Percentiles rank a stretch among this genome's conserved stretches.
These are phyloP conservation scores for Sporothrix dimorphospora DNA, from an alignment of 2,329 filamentous ascomycete genomes.

Conservation along the genomic window DNA sequence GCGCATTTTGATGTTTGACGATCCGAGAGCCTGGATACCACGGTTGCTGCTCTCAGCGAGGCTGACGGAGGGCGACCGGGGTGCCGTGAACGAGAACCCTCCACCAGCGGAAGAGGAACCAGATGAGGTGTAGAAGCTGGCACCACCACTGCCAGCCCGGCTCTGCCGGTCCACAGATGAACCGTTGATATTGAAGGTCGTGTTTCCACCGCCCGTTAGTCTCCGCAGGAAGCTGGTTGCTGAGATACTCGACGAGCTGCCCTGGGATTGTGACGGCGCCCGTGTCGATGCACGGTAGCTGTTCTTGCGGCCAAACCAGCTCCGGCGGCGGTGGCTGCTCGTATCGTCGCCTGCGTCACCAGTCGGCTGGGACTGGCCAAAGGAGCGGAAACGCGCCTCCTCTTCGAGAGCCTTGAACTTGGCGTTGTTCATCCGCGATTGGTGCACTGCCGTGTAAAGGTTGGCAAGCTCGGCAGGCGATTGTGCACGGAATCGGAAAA, in stretches of 20 bases:
- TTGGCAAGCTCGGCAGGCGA: slow-evolving; percentile 76
- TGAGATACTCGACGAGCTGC: slow-evolving; percentile 66
- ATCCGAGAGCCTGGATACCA: slow-evolving; percentile 61
- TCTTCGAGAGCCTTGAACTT: slow-evolving; percentile 75
- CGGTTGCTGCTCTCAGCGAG: slow-evolving; percentile 53
- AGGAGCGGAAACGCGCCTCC: slow-evolving; percentile 72
- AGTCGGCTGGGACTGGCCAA: slow-evolving; percentile 57
- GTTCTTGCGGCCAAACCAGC: slow-evolving; percentile 66
- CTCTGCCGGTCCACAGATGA: slow-evolving; percentile 69
- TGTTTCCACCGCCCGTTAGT: slow-evolving; percentile 68
- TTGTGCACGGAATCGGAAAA: slow-evolving; percentile 88
- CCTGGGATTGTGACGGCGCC: slow-evolving; percentile 69
- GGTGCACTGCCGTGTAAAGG: slow-evolving; percentile 85
- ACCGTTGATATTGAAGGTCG: slow-evolving; percentile 78
- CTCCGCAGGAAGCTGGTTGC: slow-evolving; percentile 77
- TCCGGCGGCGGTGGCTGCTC: slow-evolving; percentile 52
- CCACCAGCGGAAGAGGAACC: slow-evolving; percentile 56
- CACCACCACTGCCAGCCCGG: slow-evolving; percentile 51
- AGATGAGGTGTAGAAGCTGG: slow-evolving; percentile 62
- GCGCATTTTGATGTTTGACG: slow-evolving; percentile 81
- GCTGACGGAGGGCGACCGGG: slow-evolving; percentile 62
- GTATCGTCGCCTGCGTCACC: slow-evolving; percentile 51
- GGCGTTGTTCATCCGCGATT: slow-evolving; percentile 87
- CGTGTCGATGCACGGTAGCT: slow-evolving; percentile 65
- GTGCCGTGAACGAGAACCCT: slow-evolving; percentile 44